A percentile compares a stretch with the other conserved stretches of the same genome.
phyloP scores from a whole-genome alignment of 129 eudicot genomes.

The Escallonia herrerae region DNA sequence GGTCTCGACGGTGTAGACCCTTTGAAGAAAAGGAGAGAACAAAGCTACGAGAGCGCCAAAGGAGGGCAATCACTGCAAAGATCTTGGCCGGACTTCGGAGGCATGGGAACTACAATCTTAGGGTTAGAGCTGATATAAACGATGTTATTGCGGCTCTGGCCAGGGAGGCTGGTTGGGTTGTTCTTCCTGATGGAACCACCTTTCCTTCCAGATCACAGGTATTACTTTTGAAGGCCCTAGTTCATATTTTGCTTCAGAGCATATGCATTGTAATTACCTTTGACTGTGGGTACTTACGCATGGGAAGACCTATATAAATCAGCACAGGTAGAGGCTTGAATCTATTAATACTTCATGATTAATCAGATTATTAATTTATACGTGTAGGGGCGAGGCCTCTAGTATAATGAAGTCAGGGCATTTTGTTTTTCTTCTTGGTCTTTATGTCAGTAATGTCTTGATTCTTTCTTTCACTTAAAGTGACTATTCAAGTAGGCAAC shows the following conservation, averaged over 20 bases:
- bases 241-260: too few species aligned
- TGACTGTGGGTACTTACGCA: too few species aligned
- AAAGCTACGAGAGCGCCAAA: conserved; percentile 84
- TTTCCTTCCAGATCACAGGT: conserved; percentile 93
- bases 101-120: conserved; percentile 91
- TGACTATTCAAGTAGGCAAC: neutral
- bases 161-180: conserved; percentile 99
- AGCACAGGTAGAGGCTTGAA: too few species aligned
- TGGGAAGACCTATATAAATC: too few species aligned
- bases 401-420: too few species aligned
- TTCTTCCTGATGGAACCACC: conserved; percentile 99
- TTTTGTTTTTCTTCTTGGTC: too few species aligned
- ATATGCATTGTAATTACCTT: too few species aligned
- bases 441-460: too few species aligned
- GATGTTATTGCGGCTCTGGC: conserved; percentile 98
- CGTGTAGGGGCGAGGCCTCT: too few species aligned
- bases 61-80: conserved; percentile 96
- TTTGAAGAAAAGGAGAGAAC: conserved; percentile 97
- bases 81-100: conserved; percentile 91
- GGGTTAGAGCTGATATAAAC: conserved; percentile 97
- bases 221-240: neutral
- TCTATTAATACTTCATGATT: too few species aligned
- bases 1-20: conserved; percentile 82
- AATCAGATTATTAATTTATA: too few species aligned
- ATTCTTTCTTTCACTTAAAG: neutral